Evolutionary conservation across 176 grass and related monocot genomes (phyloP), one percentile per base, ranked within the genome.

Genomic region (Ananas comosus): DNA sequence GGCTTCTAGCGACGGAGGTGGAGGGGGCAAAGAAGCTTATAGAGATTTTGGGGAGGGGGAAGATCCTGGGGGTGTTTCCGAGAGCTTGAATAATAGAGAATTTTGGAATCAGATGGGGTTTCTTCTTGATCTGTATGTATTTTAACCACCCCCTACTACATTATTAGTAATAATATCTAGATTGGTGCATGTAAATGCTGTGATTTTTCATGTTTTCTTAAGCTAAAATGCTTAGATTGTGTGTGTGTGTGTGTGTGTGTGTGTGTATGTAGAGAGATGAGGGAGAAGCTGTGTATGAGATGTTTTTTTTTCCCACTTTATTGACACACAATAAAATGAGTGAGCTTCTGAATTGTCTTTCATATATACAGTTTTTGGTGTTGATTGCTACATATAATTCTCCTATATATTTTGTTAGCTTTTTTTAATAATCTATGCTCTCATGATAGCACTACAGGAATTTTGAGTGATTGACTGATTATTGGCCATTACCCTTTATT

Each of bases 1-100:
- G 81, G 18, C 81, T 77, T 66, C 24, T 81, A n/a, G 73, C 22
- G 2, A 73, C 78, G 10, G 85, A 96, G 76, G 81, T 92, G 8
- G 88, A 91, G 1, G 92, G 86, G 7, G 92, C 92, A 14, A 96
- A 92, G 81, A 82, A 76, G 17, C 86, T 96, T 67, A 76, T 81
- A 61, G 92, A 89, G 70, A 84, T 71, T 66, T 78, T 96, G 0
- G 79, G 86, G 11, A 84, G 84, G 49, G 92, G 92, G 29, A 89
- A 84, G 51, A 89, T 96, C 75, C 79, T 91, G 50, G 88, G 88
- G 51, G 92, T 96, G 29, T 92, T 96, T 69, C 92, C 92, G 14
- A 72, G 92, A 51, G 71, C 89, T 49, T 91, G 85, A 88, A 42
- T 42, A 54, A 67, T 28, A 42, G 63, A 76, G 58, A 64, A 22